Conservation (phyloP, 2,329 filamentous ascomycete genomes). For the Botrytis galanthina region DNA sequence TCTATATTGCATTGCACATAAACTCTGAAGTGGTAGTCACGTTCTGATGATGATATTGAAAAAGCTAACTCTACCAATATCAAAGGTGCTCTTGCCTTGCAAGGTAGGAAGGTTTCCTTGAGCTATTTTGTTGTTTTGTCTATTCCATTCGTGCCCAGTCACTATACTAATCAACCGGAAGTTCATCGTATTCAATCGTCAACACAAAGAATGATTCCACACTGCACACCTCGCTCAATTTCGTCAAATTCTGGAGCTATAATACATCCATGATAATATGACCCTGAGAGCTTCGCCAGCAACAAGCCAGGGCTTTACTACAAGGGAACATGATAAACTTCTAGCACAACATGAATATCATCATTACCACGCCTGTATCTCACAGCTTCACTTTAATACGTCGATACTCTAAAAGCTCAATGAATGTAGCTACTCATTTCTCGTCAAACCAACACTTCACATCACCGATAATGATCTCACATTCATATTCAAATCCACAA, state of each 20-base stretch:
- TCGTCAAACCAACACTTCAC: not conserved
- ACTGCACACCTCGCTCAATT: not conserved
- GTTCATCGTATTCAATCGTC: not conserved
- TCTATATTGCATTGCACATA: not conserved
- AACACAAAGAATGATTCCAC: not conserved
- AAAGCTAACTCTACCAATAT: not conserved
- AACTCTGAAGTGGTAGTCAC: not conserved
- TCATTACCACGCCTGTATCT: not conserved
- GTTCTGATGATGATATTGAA: not conserved
- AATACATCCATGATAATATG: not conserved
- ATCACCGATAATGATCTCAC: not conserved
- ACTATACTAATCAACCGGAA: not conserved
- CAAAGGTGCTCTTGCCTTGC: not conserved
- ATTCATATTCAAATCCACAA: not conserved
- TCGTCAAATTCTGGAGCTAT: not conserved
- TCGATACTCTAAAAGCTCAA: not conserved
- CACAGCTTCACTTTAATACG: not conserved
- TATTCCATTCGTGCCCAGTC: not conserved
- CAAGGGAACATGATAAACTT: not conserved
- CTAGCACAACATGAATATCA: not conserved
- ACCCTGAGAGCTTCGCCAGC: not conserved
- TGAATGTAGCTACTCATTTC: not conserved
- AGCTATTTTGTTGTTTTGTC: not conserved
- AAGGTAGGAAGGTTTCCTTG: not conserved
- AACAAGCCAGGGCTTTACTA: not conserved